Percentiles rank a stretch among this genome's conserved stretches.
phyloP scores from a whole-genome alignment of 345 rosid genomes.

The Brassica juncea region DNA sequence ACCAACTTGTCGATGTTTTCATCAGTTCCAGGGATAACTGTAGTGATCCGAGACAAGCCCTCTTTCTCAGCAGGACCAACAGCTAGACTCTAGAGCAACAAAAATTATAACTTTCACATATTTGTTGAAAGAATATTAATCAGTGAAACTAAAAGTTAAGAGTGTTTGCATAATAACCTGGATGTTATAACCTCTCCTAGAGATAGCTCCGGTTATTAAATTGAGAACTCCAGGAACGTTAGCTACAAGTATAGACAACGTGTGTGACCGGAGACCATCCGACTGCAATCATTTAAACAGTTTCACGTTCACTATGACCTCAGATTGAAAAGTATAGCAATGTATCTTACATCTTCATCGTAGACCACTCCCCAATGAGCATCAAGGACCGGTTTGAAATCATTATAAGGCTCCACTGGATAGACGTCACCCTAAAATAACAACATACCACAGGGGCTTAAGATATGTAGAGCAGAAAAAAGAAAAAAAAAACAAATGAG shows the following conservation, averaged over 20 bases:
- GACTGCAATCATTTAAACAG: conserved; percentile 45
- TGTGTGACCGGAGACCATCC: conserved; percentile 62
- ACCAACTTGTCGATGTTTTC: conserved; percentile 63
- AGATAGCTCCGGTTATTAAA: conserved; percentile 66
- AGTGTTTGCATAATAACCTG: conserved; percentile 46
- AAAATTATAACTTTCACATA: conserved; percentile 2
- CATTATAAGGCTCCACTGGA: conserved; percentile 75
- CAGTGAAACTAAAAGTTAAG: conserved; percentile 7
- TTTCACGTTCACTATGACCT: neutral
- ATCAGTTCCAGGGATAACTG: conserved; percentile 80
- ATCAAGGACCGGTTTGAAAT: conserved; percentile 74
- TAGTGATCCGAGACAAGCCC: conserved; percentile 69
- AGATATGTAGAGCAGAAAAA: conserved; percentile 13
- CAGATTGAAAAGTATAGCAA: neutral
- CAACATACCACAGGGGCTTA: neutral
- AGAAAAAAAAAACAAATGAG: neutral
- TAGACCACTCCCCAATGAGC: conserved; percentile 94
- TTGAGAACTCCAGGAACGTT: conserved; percentile 72
- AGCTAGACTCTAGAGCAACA: conserved; percentile 61
- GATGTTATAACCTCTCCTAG: conserved; percentile 75
- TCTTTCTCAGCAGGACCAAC: conserved; percentile 70
- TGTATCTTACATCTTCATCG: conserved; percentile 79
- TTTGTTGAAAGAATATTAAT: conserved; percentile 1
- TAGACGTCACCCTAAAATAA: conserved; percentile 84
- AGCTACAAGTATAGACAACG: conserved; percentile 63